Conservation (phyloP, 2,329 filamentous ascomycete species). For the Xylariaceae sp. region DNA sequence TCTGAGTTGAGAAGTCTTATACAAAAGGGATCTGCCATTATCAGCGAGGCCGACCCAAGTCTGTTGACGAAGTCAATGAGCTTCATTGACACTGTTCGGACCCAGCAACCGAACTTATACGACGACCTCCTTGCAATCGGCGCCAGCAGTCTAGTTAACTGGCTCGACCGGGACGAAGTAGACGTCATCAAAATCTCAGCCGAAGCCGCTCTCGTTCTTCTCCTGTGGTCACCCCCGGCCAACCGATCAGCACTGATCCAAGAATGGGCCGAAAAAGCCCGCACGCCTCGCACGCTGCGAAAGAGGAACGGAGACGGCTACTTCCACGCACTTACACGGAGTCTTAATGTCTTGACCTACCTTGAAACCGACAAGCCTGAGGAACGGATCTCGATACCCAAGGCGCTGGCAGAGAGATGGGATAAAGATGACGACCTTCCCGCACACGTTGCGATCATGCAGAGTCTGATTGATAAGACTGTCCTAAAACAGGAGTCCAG, state of each 20-base stretch:
- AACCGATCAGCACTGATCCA: slow-evolving; percentile 38
- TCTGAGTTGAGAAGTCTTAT: slow-evolving; percentile 19
- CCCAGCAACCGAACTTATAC: slow-evolving; percentile 14
- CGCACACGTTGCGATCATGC: slow-evolving; percentile 50
- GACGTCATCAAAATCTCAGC: slow-evolving; percentile 48
- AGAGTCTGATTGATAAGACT: slow-evolving; percentile 46
- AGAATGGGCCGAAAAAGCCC: slow-evolving; percentile 44
- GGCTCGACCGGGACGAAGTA: slow-evolving; percentile 46
- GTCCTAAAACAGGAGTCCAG: slow-evolving; percentile 39
- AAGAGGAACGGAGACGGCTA: slow-evolving; percentile 44
- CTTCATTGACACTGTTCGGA: slow-evolving; percentile 18
- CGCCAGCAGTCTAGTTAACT: slow-evolving; percentile 36
- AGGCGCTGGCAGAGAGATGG: slow-evolving; percentile 51
- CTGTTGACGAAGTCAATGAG: slow-evolving; percentile 8
- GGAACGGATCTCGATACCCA: slow-evolving; percentile 30
- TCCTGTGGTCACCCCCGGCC: slow-evolving; percentile 39
- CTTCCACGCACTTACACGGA: slow-evolving; percentile 49
- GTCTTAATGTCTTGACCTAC: slow-evolving; percentile 39
- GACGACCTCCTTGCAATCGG: slow-evolving; percentile 26
- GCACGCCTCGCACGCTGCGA: slow-evolving; percentile 30
- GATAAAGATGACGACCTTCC: slow-evolving; percentile 44
- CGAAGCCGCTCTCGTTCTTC: slow-evolving; percentile 45
- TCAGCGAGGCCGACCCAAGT: slow-evolving; percentile 16
- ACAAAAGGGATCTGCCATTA: slow-evolving; percentile 26
- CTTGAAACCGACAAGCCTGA: slow-evolving; percentile 24